phyloP scores from a whole-genome alignment of 805 yeast species.

The Pichia nakasei region DNA sequence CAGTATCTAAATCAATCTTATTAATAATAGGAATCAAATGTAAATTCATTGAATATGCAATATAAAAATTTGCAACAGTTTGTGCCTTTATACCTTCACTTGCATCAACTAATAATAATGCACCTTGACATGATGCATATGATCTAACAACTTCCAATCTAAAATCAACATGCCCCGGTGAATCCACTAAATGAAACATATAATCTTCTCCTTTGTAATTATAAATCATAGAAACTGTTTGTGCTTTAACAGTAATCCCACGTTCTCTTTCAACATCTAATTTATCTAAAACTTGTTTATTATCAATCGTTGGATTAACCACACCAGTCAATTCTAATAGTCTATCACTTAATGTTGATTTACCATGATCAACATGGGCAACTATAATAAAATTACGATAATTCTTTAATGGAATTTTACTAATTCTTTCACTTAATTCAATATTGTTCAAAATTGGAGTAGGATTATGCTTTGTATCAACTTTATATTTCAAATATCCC shows the following conservation, averaged over 20 bases:
- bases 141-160: constrained; percentile 89
- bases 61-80: constrained; percentile 92
- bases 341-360: constrained; percentile 84
- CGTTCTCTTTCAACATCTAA: constrained; percentile 92
- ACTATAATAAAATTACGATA: constrained; percentile 90
- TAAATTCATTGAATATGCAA: constrained; percentile 80
- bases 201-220: constrained; percentile 61
- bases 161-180: constrained; percentile 98
- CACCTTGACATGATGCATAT: constrained; percentile 95
- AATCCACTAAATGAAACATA: constrained; percentile 83
- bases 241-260: constrained; percentile 96
- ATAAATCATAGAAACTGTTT: constrained; percentile 91
- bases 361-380: constrained; percentile 86
- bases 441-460: constrained; percentile 13
- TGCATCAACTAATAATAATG: constrained; percentile 83
- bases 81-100: constrained; percentile 96
- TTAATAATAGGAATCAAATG: constrained; percentile 82
- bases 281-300: constrained; percentile 81
- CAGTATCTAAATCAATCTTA: constrained; percentile 83
- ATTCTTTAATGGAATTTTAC: constrained; percentile 71
- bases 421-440: constrained; percentile 39
- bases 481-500: constrained; percentile 20
- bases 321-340: constrained; percentile 84
- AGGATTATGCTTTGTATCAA: constrained; percentile 24
- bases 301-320: constrained; percentile 56